A percentile compares a stretch with the other conserved stretches of the same genome.
These are phyloP conservation scores for Stygiomarasmius scandens DNA, from an alignment of 1,284 basidiomycete genomes.

Conservation along the genomic window DNA sequence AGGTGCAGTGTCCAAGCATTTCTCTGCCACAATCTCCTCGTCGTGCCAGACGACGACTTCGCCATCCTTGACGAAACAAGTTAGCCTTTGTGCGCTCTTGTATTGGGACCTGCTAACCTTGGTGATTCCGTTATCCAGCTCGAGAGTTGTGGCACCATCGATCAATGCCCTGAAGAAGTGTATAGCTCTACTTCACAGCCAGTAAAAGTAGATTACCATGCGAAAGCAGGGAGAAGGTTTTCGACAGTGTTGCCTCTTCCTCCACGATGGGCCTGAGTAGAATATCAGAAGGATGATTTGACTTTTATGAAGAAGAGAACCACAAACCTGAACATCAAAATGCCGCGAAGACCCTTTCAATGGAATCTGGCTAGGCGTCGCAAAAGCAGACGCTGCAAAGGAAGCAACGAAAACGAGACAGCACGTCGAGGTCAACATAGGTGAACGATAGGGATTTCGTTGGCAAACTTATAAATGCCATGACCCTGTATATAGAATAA, in stretches of 20 bases:
- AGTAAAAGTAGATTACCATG: conserved; percentile 52
- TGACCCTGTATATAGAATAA: neutral
- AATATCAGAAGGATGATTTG: neutral
- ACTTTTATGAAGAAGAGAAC: neutral
- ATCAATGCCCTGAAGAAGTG: conserved; percentile 60
- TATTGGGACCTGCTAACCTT: conserved; percentile 41
- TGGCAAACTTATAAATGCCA: neutral
- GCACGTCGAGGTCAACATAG: neutral
- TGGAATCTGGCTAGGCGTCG: conserved; percentile 13
- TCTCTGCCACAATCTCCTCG: conserved; percentile 59
- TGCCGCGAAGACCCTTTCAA: conserved; percentile 12
- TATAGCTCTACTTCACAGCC: conserved; percentile 6
- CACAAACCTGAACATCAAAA: conserved; percentile 50
- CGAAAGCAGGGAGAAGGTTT: conserved; percentile 71
- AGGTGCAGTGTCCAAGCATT: conserved; percentile 70
- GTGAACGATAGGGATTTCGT: neutral
- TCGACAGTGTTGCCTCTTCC: conserved; percentile 75
- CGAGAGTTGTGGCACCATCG: conserved; percentile 73
- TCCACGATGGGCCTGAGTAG: conserved; percentile 72
- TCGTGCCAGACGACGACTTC: conserved; percentile 82
- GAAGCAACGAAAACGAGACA: neutral
- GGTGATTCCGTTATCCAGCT: conserved; percentile 78
- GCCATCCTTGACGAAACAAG: conserved; percentile 54
- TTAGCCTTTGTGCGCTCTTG: conserved; percentile 1
- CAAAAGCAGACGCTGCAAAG: neutral